A percentile compares a stretch with the other conserved stretches of the same genome.
These are phyloP conservation scores for Phytophthora boehmeriae DNA, from an alignment of 352 stramenopile species.

Conservation along the genomic window DNA sequence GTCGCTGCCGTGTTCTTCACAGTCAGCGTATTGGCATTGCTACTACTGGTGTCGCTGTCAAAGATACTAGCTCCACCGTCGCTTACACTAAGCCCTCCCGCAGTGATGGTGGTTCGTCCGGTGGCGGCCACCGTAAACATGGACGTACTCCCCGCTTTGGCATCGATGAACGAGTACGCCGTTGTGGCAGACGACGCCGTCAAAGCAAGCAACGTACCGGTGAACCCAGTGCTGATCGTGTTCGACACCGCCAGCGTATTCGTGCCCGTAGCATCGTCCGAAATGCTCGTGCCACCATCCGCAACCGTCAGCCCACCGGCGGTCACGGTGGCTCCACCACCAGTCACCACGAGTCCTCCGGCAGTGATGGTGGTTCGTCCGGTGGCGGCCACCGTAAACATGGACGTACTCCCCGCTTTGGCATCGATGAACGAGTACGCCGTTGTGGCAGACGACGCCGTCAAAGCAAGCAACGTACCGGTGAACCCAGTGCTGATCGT, in stretches of 20 bases:
- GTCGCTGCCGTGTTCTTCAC: too few relatives aligned
- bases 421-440: conserved; percentile 33
- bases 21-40: too few relatives aligned
- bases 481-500: background rate
- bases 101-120: conserved; percentile 41
- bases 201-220: conserved; percentile 9
- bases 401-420: background rate
- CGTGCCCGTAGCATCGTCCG: conserved; percentile 2
- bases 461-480: conserved; percentile 1
- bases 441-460: conserved; percentile 2
- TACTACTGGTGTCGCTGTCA: too few relatives aligned
- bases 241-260: background rate
- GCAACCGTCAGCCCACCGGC: conserved; percentile 16
- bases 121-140: conserved; percentile 39
- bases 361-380: conserved; percentile 20
- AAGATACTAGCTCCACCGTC: conserved; percentile 28
- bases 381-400: background rate
- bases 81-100: conserved; percentile 32
- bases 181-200: conserved; percentile 12
- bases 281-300: background rate
- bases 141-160: background rate
- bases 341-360: conserved; percentile 15
- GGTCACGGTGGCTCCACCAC: conserved; percentile 6
- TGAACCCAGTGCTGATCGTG: background rate
- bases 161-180: conserved; percentile 27